Percentiles rank a stretch among this genome's conserved stretches.
Evolutionary conservation across 306 rosid genomes (phyloP).

Genomic region (Vigna reflexopilosa): DNA sequence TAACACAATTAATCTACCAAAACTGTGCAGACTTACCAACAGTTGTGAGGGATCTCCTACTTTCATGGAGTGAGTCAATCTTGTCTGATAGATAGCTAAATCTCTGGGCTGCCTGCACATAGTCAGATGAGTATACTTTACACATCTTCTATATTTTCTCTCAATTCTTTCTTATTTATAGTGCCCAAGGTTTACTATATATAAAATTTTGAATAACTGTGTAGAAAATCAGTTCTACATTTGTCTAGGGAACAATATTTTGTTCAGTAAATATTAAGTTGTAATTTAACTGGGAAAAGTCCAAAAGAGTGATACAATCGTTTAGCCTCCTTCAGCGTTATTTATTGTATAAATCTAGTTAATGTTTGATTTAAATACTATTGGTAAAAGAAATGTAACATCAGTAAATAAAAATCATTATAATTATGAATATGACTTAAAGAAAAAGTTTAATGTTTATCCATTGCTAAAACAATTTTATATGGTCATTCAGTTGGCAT

Average conservation of each 20-base stretch:
- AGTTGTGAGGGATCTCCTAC: constrained; percentile 80
- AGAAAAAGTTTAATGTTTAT: no score
- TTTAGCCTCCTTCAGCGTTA: not conserved
- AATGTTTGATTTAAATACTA: not conserved
- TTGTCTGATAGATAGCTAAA: constrained; percentile 72
- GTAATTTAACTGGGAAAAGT: constrained; percentile 34
- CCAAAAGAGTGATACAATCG: not conserved
- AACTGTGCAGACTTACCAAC: constrained; percentile 71
- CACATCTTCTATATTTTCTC: constrained; percentile 32
- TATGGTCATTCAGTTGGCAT: no score
- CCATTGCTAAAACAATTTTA: no score
- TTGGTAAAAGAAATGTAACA: not conserved
- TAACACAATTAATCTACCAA: not conserved
- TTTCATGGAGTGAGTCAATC: constrained; percentile 84
- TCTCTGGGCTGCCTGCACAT: constrained; percentile 46
- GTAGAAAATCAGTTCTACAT: constrained; percentile 20
- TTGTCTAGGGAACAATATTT: constrained; percentile 48
- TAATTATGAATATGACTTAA: no score
- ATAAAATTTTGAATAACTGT: constrained; percentile 41
- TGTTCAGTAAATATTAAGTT: constrained; percentile 32
- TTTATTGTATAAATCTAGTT: not conserved
- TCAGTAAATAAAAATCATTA: not conserved
- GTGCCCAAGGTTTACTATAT: constrained; percentile 32
- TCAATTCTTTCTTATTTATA: constrained; percentile 8
- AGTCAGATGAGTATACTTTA: constrained; percentile 50